Percentiles rank a stretch among this genome's conserved stretches.
Conservation (phyloP, 805 yeast species). For the Geotrichum ghanense region DNA sequence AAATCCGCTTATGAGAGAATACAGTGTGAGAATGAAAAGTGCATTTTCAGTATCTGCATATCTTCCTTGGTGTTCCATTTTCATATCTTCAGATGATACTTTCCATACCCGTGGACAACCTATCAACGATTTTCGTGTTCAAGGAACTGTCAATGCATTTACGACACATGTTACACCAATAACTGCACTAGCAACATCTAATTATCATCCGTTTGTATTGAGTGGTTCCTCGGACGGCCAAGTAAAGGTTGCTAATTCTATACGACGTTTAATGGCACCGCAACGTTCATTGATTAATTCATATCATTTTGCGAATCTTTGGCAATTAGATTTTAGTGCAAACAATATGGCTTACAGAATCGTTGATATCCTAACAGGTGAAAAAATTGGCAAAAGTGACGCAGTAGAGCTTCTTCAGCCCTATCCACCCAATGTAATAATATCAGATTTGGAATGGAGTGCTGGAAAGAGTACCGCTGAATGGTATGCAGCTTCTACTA, state of each 20-base stretch:
- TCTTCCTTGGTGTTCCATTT: background rate
- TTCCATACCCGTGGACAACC: background rate
- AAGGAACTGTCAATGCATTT: conserved; percentile 46
- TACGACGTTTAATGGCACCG: conserved; percentile 22
- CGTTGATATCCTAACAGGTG: conserved; percentile 31
- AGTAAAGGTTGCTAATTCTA: conserved; percentile 30
- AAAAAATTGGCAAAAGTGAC: conserved; percentile 20
- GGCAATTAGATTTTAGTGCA: conserved; percentile 30
- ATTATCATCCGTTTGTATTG: conserved; percentile 35
- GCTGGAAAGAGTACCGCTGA: conserved; percentile 34
- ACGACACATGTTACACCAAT: conserved; percentile 32
- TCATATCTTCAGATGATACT: background rate
- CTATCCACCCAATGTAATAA: conserved; percentile 37
- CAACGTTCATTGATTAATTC: conserved; percentile 15
- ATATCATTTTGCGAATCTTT: conserved; percentile 17
- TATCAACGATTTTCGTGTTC: conserved; percentile 19
- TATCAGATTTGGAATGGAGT: conserved; percentile 49
- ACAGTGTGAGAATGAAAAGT: background rate
- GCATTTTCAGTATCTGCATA: background rate
- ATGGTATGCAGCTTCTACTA: conserved; percentile 42
- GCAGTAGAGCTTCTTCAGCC: conserved; percentile 19
- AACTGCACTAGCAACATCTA: conserved; percentile 30
- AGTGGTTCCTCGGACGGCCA: conserved; percentile 42
- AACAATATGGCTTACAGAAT: conserved; percentile 29
- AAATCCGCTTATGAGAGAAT: background rate